Conservation (phyloP, 306 rosid species). For the Acacia melanoxylon region DNA sequence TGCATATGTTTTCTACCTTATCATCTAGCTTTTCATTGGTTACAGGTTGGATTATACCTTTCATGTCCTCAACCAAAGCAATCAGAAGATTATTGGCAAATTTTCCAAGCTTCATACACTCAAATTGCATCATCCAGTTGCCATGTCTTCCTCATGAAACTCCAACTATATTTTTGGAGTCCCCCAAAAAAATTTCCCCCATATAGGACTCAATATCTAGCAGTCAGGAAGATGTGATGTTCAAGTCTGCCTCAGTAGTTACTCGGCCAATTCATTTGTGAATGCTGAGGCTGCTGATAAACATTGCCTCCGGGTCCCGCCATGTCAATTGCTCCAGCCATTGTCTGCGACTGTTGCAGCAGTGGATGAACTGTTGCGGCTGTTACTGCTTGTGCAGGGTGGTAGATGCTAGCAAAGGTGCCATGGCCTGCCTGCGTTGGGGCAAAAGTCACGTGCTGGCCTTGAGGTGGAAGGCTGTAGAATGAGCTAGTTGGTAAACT, state of each 20-base stretch:
- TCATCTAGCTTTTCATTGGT: conserved; percentile 77
- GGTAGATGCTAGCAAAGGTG: conserved; percentile 79
- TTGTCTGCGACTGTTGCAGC: conserved; percentile 90
- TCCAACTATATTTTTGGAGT: conserved; percentile 59
- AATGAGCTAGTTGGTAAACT: conserved; percentile 78
- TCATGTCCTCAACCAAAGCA: conserved; percentile 76
- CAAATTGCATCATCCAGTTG: conserved; percentile 51
- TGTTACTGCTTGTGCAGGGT: conserved; percentile 87
- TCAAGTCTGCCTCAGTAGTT: conserved; percentile 61
- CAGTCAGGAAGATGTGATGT: conserved; percentile 38
- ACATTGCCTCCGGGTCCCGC: conserved; percentile 90
- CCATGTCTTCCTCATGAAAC: conserved; percentile 45
- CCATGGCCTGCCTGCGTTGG: conserved; percentile 93
- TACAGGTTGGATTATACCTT: conserved; percentile 74
- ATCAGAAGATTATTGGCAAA: conserved; percentile 63
- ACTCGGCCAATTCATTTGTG: conserved; percentile 92
- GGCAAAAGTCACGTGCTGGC: conserved; percentile 81
- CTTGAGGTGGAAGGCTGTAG: conserved; percentile 88
- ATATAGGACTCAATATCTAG: conserved; percentile 44
- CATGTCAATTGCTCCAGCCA: conserved; percentile 93
- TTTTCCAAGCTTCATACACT: conserved; percentile 57
- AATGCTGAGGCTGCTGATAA: conserved; percentile 91
- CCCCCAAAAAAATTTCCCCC: conserved; percentile 45
- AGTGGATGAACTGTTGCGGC: conserved; percentile 87
- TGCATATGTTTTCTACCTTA: conserved; percentile 63